A percentile compares a stretch with the other conserved stretches of the same genome.
phyloP scores from a whole-genome alignment of 2,329 filamentous ascomycete species.

The Geosmithia morbida region DNA sequence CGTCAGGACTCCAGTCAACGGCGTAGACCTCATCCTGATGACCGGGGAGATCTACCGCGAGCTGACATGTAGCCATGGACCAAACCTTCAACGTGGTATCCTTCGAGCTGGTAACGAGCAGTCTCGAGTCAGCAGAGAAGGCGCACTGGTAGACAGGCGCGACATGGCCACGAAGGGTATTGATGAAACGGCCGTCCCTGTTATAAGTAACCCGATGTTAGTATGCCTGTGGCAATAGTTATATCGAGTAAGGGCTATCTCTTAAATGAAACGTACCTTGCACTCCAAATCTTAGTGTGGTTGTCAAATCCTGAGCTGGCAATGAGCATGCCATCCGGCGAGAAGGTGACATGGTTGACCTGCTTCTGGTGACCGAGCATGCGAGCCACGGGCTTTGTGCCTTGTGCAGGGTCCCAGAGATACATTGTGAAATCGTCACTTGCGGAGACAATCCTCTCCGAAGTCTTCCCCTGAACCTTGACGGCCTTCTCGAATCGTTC shows the following conservation, averaged over 20 bases:
- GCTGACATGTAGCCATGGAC: slow-evolving; percentile 75
- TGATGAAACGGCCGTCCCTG: slow-evolving; percentile 62
- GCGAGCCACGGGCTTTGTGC: slow-evolving; percentile 73
- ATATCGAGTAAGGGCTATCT: slow-evolving; percentile 3
- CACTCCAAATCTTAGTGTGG: slow-evolving; percentile 84
- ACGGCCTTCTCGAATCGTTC: slow-evolving; percentile 78
- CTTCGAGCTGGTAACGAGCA: slow-evolving; percentile 77
- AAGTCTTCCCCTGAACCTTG: slow-evolving; percentile 57
- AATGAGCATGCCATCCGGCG: slow-evolving; percentile 74
- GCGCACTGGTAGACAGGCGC: slow-evolving; percentile 85
- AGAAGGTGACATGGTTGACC: slow-evolving; percentile 92
- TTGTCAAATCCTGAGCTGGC: slow-evolving; percentile 90
- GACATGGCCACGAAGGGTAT: slow-evolving; percentile 75
- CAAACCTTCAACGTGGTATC: slow-evolving; percentile 92
- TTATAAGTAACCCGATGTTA: neutral
- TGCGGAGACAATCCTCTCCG: slow-evolving; percentile 77
- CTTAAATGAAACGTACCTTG: slow-evolving; percentile 40
- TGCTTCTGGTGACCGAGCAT: slow-evolving; percentile 93
- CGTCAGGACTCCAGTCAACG: slow-evolving; percentile 89
- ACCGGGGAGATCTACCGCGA: slow-evolving; percentile 69
- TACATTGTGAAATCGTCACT: slow-evolving; percentile 96
- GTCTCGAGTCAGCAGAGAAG: slow-evolving; percentile 83
- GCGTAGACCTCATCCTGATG: slow-evolving; percentile 91
- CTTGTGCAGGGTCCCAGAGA: slow-evolving; percentile 71
- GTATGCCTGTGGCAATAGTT: no score